Base-by-base conservation (phyloP, 192 early-diverging fungal genomes). In the Allomyces javanicus region DNA sequence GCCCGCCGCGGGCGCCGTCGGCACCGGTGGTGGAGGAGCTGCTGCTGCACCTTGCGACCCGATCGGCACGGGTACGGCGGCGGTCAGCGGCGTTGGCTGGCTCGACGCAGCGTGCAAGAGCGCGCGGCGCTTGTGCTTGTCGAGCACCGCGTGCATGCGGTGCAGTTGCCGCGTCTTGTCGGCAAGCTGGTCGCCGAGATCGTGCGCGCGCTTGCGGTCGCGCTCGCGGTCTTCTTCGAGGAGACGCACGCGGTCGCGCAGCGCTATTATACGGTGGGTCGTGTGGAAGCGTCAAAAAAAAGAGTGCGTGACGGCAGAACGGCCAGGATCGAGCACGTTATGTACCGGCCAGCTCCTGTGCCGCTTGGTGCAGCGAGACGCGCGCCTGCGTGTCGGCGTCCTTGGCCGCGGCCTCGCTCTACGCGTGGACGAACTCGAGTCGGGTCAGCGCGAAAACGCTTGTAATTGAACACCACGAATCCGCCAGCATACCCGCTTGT, bases 401-500 rank as follows among this genome's bases (percentile, higher is more conserved):
- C 50, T 21, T n/a, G 50, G 50, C 50, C 50, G 17, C 17, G 17
- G 50, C 12, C 50, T 58, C 50, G 17, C 50, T 58, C 50, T 58
- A 6, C 17, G 7, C 12, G 17, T n/a, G 3, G 2, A 7, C 33
- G 7, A 40, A 40, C 9, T 40, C 7, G 33, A 40, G 33, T 40
- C 33, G 33, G 5, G 33, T 40, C 33, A 40, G 33, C 2, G 33
- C 5, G 9, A 7, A 3, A 40, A 9, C 33, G 33, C 7, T 3
- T 7, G 33, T 7, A 40, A 7, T 40, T 9, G 5, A 40, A 40
- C 33, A 40, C 7, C 33, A 40, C 2, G 7, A 40, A 40, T 7
- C 33, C 9, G 7, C 33, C 3, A 3, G 33, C 33, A 9, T 40
- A 40, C 33, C 7, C 33, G 33, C 24, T 72, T 74, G 25, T 72